Evolutionary conservation across 164 flowering plant genomes (phyloP).

Genomic region (Macadamia integrifolia): DNA sequence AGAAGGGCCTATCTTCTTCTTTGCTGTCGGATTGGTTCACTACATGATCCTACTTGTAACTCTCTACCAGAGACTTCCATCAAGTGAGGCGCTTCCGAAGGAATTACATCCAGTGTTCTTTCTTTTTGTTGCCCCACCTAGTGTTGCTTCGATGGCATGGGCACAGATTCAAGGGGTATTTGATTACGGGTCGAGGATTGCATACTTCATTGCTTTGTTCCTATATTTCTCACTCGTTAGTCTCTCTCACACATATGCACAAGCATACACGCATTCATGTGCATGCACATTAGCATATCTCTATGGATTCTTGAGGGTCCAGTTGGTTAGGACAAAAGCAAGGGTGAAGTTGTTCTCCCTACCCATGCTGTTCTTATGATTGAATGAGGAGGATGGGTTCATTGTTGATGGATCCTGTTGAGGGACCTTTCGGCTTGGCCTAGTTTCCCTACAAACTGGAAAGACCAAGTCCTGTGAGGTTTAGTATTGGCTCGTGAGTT

Average conservation of each 20-base stretch:
- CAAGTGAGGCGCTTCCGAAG: constrained; percentile 63
- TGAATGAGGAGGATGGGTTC: too few species aligned
- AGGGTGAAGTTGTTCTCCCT: too few species aligned
- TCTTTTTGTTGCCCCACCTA: constrained; percentile 79
- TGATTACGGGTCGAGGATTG: constrained; percentile 50
- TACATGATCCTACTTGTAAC: constrained; percentile 82
- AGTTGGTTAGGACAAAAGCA: too few species aligned
- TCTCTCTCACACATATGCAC: constrained; percentile 14
- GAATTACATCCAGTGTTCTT: constrained; percentile 85
- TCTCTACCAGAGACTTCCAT: constrained; percentile 81
- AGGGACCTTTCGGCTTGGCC: too few species aligned
- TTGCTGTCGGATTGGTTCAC: constrained; percentile 82
- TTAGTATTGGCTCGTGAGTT: too few species aligned
- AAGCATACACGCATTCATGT: too few species aligned
- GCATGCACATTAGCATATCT: too few species aligned
- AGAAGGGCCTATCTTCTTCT: constrained; percentile 86
- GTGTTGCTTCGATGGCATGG: constrained; percentile 85
- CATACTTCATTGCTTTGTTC: constrained; percentile 74
- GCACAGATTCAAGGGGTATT: constrained; percentile 57
- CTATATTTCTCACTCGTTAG: constrained; percentile 71
- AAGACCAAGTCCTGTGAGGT: too few species aligned
- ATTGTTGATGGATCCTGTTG: too few species aligned
- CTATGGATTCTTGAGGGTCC: too few species aligned
- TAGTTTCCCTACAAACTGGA: too few species aligned
- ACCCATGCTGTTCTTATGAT: too few species aligned